Conservation (phyloP, 768 basidiomycete species). For the Trametes maxima region DNA sequence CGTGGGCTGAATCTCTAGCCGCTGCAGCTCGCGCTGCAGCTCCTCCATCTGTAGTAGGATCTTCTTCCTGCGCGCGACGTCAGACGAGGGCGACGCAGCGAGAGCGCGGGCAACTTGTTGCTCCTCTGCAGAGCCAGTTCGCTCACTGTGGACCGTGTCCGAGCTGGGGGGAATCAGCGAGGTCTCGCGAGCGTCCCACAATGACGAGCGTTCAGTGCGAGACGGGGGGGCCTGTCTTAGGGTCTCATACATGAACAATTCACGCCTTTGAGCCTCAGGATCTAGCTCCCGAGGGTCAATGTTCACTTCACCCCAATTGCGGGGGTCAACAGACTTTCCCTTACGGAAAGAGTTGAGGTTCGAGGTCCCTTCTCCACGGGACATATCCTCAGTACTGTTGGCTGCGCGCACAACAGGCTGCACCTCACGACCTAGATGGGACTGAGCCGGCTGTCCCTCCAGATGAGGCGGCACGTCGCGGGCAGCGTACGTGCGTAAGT, state of each 20-base stretch:
- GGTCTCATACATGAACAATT: neutral
- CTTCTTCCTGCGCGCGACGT: neutral
- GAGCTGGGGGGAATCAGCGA: neutral
- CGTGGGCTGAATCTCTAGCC: neutral
- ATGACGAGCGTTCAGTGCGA: too few species aligned
- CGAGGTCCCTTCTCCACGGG: neutral
- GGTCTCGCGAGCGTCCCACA: neutral
- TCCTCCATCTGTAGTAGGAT: neutral
- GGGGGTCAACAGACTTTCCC: constrained; percentile 7
- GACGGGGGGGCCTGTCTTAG: too few species aligned
- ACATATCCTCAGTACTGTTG: too few species aligned
- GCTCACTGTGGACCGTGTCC: neutral
- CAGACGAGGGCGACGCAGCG: too few species aligned
- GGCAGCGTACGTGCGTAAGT: neutral
- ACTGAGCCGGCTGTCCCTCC: neutral
- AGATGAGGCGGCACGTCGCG: neutral
- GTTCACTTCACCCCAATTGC: constrained; percentile 4
- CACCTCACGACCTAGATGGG: neutral
- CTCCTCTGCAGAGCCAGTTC: neutral
- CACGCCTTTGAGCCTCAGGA: neutral
- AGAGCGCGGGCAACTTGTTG: too few species aligned
- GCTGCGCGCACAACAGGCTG: neutral
- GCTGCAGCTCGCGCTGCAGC: neutral
- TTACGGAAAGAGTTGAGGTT: neutral
- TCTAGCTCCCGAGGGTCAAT: constrained; percentile 5